Percentiles rank a stretch among this genome's conserved stretches.
These are phyloP conservation scores for Rhizopus sp. DNA, from an alignment of 371 early-diverging fungal species.

Conservation along the genomic window DNA sequence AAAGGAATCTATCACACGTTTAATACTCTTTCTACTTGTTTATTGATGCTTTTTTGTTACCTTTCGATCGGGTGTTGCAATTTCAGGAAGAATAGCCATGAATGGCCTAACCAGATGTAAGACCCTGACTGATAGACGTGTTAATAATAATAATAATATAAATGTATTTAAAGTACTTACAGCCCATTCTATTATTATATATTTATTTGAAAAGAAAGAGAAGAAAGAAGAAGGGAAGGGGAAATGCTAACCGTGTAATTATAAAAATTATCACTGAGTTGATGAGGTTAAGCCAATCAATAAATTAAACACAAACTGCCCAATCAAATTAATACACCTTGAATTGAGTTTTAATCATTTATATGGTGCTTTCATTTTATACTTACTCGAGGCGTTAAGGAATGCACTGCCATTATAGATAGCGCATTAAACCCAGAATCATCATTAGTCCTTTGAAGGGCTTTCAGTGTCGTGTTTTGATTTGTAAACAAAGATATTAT, in stretches of 20 bases:
- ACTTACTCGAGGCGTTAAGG: neutral
- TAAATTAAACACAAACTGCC: conserved; percentile 11
- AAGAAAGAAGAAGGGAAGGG: conserved; percentile 5
- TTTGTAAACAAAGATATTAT: no score
- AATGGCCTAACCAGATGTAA: conserved; percentile 98
- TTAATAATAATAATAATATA: neutral
- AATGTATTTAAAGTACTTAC: conserved; percentile 16
- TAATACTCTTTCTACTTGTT: neutral
- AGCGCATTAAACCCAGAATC: neutral
- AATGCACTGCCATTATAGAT: neutral
- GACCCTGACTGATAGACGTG: conserved; percentile 74
- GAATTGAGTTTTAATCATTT: neutral
- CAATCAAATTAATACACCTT: conserved; percentile 32
- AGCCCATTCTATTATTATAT: conserved; percentile 27
- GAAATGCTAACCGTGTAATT: conserved; percentile 7
- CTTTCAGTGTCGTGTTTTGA: no score
- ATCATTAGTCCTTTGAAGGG: no score
- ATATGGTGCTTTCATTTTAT: no score
- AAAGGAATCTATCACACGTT: conserved; percentile 81
- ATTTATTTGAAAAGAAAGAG: conserved; percentile 3
- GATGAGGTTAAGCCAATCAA: conserved; percentile 14
- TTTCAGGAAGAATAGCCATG: conserved; percentile 98
- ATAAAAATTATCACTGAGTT: conserved; percentile 9
- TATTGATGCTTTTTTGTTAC: conserved; percentile 44
- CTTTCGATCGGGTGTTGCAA: conserved; percentile 96